phyloP scores from a whole-genome alignment of 768 basidiomycete species.

The Fibroporia radiculosa region DNA sequence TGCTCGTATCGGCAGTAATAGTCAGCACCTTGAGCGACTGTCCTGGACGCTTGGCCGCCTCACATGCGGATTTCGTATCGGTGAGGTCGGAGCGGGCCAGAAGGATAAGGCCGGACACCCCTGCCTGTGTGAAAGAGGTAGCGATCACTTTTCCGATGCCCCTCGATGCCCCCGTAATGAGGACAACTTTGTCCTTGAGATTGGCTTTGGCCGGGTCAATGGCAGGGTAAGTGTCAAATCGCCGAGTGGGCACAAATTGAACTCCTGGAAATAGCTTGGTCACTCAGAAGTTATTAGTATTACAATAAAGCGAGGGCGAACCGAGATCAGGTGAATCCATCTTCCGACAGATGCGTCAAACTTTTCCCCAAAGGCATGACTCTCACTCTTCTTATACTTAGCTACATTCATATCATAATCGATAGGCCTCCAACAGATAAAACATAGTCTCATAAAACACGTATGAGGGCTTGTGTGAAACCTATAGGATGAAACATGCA shows the following conservation, averaged over 20 bases:
- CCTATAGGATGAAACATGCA: no score
- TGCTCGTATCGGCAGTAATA: conserved; percentile 19
- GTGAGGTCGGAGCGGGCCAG: conserved; percentile 16
- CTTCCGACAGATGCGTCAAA: no score
- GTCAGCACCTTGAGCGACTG: conserved; percentile 12
- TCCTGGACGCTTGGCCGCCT: conserved; percentile 9
- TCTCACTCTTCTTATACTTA: no score
- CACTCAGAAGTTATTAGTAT: no score
- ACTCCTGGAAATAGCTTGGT: no score
- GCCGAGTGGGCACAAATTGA: background rate
- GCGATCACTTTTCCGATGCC: conserved; percentile 23
- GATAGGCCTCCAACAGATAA: no score
- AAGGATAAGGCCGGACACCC: conserved; percentile 19
- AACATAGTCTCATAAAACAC: no score
- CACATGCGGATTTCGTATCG: background rate
- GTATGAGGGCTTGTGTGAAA: no score
- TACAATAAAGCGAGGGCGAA: no score
- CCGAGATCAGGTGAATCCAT: no score
- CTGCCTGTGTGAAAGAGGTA: conserved; percentile 19
- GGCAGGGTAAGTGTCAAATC: conserved; percentile 17
- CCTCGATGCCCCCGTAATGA: conserved; percentile 20
- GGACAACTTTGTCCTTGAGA: conserved; percentile 18
- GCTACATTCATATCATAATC: no score
- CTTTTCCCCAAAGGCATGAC: no score
- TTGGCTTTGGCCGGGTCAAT: conserved; percentile 17